These are phyloP conservation scores for Ganoderma lucidum DNA, from an alignment of 1,284 basidiomycete genomes.

Conservation along the genomic window DNA sequence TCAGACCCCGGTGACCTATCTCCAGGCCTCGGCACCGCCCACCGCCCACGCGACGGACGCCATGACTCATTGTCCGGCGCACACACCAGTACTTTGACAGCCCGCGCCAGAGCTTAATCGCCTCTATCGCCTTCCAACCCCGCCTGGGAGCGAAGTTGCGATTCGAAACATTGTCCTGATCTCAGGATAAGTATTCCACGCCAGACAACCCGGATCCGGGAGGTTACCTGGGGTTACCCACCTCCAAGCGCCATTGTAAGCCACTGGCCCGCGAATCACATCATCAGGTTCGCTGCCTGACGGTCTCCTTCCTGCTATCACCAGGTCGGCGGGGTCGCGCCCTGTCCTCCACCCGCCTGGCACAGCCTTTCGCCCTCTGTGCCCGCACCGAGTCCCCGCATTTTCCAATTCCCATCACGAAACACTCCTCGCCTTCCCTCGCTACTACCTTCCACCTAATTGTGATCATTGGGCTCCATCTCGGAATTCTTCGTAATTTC, in stretches of 20 bases:
- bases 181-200: constrained; percentile 2
- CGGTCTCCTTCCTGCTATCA: constrained; percentile 24
- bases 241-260: neutral
- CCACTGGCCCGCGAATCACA: constrained; percentile 30
- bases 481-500: constrained; percentile 21
- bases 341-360: constrained; percentile 16
- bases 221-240: neutral
- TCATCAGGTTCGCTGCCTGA: constrained; percentile 33
- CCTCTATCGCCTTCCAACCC: constrained; percentile 21
- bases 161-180: constrained; percentile 3
- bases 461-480: constrained; percentile 31
- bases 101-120: constrained; percentile 30
- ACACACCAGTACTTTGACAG: constrained; percentile 26
- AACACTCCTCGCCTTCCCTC: constrained; percentile 18
- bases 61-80: constrained; percentile 12
- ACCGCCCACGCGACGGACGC: constrained; percentile 11
- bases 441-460: constrained; percentile 30
- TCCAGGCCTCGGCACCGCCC: constrained; percentile 8
- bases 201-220: constrained; percentile 6
- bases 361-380: constrained; percentile 24
- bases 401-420: constrained; percentile 19
- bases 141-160: constrained; percentile 27
- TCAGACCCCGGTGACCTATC: neutral
- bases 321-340: constrained; percentile 15
- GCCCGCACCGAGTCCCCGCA: constrained; percentile 23